phyloP scores from a whole-genome alignment of 306 rosid genomes.

The Herpetospermum pedunculosum region DNA sequence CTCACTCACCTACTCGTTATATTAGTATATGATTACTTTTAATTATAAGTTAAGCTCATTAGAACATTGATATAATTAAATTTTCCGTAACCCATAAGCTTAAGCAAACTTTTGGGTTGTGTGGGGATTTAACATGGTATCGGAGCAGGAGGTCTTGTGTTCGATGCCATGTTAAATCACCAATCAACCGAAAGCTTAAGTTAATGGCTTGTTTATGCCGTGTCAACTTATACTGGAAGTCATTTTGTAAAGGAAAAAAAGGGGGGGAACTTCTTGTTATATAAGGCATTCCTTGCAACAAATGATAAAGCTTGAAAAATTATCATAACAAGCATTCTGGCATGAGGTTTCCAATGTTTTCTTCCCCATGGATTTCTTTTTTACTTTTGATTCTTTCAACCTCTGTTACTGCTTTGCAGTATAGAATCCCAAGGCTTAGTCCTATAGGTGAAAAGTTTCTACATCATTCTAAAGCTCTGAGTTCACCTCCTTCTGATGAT shows the following conservation, averaged over 20 bases:
- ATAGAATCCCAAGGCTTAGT: constrained; percentile 37
- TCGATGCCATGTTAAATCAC: too few relatives aligned
- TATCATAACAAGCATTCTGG: not conserved
- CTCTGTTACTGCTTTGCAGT: constrained; percentile 14
- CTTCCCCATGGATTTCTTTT: constrained; percentile 16
- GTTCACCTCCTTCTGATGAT: constrained; percentile 2
- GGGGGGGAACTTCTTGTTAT: not conserved
- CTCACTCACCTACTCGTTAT: too few relatives aligned
- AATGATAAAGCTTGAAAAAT: not conserved
- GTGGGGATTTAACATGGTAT: too few relatives aligned
- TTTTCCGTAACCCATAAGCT: too few relatives aligned
- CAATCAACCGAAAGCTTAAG: too few relatives aligned
- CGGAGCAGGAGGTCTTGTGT: too few relatives aligned
- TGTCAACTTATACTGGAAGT: not conserved
- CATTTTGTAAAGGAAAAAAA: not conserved
- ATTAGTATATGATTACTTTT: too few relatives aligned
- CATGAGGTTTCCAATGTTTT: not conserved
- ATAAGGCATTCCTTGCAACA: not conserved
- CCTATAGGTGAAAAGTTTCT: constrained; percentile 21
- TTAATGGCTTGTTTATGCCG: too few relatives aligned
- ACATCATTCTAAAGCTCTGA: constrained; percentile 2
- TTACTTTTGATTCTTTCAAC: constrained; percentile 13
- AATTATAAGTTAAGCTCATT: too few relatives aligned
- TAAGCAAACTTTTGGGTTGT: too few relatives aligned
- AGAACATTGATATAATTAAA: too few relatives aligned